Base-by-base conservation (phyloP, 495 filamentous ascomycete species). In the Aspergillus ostianus region DNA sequence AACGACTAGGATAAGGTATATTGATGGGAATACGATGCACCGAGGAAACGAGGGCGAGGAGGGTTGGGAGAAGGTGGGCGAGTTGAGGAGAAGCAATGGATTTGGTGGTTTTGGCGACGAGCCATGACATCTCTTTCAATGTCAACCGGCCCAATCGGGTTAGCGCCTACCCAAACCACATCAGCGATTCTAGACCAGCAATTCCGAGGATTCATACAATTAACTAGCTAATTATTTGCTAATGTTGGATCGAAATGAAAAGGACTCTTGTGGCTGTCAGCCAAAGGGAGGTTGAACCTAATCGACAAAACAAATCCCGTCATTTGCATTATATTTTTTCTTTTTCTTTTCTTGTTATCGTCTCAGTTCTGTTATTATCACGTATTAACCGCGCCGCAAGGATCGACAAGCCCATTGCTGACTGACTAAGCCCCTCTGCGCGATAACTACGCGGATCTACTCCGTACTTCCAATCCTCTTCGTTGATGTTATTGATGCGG, bases 101-200 rank as follows among this genome's bases (percentile, higher is more conserved):
- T 54, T 60, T 63, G 62, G 62, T 65, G 67, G 64, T 63, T 63
- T 62, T 45, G 60, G 52, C 52, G 30, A 50, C 23, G 60, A 68
- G 62, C 59, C 64, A 69, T 69, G 67, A 67, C 64, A 65, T 70
- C 65, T 57, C 55, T 56, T n/a, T 55, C 59, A 54, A 70, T 70
- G 68, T 70, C 68, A 70, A 68, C 57, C 63, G 36, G 29, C 68
- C 55, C 45, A 53, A 70, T 62, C 57, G 26, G 68, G 68, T 62
- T 70, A 67, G 65, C 59, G 61, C 46, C 60, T n/a, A 26, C 60
- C 56, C 49, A 44, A 60, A 63, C 62, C 62, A 67, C 59, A 51
- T 63, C 62, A 63, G 62, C 51, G 62, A 64, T 64, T 67, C 65
- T 67, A 67, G 65, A 67, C 62, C 65, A n/a, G n/a, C 46, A 60